Conservation (phyloP, 208 protist species). For the Wallacemonas rigidus region DNA sequence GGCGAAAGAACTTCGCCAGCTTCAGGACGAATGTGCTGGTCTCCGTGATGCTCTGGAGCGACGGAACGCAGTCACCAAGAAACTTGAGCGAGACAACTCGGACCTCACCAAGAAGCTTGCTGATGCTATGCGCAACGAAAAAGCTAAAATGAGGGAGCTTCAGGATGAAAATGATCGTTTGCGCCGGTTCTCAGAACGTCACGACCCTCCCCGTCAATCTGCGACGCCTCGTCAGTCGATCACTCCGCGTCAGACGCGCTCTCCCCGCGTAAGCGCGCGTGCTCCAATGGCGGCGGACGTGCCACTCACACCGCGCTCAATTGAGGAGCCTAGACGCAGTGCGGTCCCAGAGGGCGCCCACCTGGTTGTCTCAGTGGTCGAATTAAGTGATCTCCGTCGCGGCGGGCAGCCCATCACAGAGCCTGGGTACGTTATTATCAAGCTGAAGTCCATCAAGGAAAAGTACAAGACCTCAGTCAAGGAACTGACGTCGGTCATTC, state of each 20-base stretch:
- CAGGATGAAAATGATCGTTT: conserved; percentile 50
- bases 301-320: conserved; percentile 48
- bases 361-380: conserved; percentile 78
- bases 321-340: conserved; percentile 62
- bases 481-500: conserved; percentile 64
- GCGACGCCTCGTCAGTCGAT: conserved; percentile 24
- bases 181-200: conserved; percentile 8
- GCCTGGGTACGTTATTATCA: conserved; percentile 79
- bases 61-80: conserved; percentile 32
- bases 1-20: conserved; percentile 26
- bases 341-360: conserved; percentile 78
- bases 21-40: conserved; percentile 37
- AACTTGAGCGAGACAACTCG: conserved; percentile 33
- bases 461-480: conserved; percentile 90
- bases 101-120: conserved; percentile 34
- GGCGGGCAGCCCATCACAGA: conserved; percentile 71
- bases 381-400: conserved; percentile 60
- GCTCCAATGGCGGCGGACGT: conserved; percentile 21
- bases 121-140: conserved; percentile 25
- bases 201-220: conserved; percentile 9
- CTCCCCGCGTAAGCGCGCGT: conserved; percentile 32
- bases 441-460: conserved; percentile 90
- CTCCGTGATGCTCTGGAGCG: conserved; percentile 23
- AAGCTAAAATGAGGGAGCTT: conserved; percentile 27
- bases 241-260: conserved; percentile 24